Evolutionary conservation across 2,329 filamentous ascomycete species (phyloP), one percentile per base, ranked within the genome.

Genomic region (Hymenoscyphus scutula): DNA sequence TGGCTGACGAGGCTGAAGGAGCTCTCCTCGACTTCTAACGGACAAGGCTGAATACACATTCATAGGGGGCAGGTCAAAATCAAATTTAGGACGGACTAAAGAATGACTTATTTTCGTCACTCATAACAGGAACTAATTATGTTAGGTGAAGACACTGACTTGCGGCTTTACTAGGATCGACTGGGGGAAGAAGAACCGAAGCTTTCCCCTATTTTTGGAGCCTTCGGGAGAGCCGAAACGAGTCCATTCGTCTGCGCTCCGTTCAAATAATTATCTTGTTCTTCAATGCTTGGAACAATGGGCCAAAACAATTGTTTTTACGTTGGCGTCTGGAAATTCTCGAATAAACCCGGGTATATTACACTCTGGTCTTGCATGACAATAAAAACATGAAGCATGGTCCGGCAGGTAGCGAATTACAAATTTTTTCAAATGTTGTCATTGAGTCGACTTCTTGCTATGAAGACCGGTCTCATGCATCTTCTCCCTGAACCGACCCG

Each of bases 401-500:
- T 23, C 41, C 41, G 11, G 8, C 17, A 45, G 23, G 41, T 45
- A 45, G 41, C 41, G 23, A 4, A 37, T 8, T 30, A 30, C 29
- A 13, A 30, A 41, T 23, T 4, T 54, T 55, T 51, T 62, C 54
- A 60, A 45, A 59, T 67, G 45, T 64, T 61, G 27, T 62, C 58
- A 61, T 65, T 60, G 23, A 61, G 56, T 51, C 62, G 56, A 59
- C 53, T 59, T 62, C 63, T 15, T 30, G 53, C 48, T 60, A 67
- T 63, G 56, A 32, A 66, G 65, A 60, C 25, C 60, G 64, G 65
- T 68, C 69, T 68, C 64, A 61, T 67, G 17, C 57, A 48, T 59
- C 45, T 53, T 41, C 30, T 25, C 7, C 58, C 55, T 58, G 53
- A 62, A 58, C 30, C 62, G 56, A 62, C 53, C 62, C 34, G 60